These are phyloP conservation scores for Actinomucor elegans DNA, from an alignment of 371 early-diverging fungal species.

Conservation along the genomic window DNA sequence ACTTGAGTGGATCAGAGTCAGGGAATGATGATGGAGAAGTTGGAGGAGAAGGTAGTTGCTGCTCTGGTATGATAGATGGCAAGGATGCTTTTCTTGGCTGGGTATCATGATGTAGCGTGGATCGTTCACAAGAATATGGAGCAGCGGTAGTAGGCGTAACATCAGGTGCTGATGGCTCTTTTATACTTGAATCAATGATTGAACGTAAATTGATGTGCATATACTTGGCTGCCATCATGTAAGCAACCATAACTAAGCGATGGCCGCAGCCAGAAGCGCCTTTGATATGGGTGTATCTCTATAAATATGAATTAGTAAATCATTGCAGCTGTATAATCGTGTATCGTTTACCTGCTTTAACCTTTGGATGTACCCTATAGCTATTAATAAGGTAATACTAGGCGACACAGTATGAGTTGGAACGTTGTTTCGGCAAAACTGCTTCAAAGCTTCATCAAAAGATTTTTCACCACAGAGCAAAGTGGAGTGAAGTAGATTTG, in stretches of 20 bases:
- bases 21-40: slow-evolving; percentile 22
- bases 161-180: not conserved
- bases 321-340: too few relatives aligned
- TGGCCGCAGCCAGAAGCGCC: slow-evolving; percentile 29
- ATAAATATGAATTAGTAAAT: not conserved
- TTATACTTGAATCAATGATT: slow-evolving; percentile 6
- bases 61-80: slow-evolving; percentile 1
- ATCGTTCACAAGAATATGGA: slow-evolving; percentile 9
- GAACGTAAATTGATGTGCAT: slow-evolving; percentile 27
- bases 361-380: slow-evolving; percentile 26
- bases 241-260: slow-evolving; percentile 26
- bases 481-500: slow-evolving; percentile 19
- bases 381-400: slow-evolving; percentile 24
- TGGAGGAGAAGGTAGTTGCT: slow-evolving; percentile 21
- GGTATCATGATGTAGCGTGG: slow-evolving; percentile 1
- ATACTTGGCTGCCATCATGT: slow-evolving; percentile 30
- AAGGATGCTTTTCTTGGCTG: too few relatives aligned
- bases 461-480: slow-evolving; percentile 15
- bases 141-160: not conserved
- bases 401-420: slow-evolving; percentile 29
- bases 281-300: slow-evolving; percentile 26
- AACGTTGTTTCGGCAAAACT: slow-evolving; percentile 17
- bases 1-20: slow-evolving; percentile 17
- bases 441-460: slow-evolving; percentile 23
- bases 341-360: slow-evolving; percentile 18